Evolutionary conservation across 176 grass and related monocot species (phyloP).

Genomic region (Phyllostachys edulis): DNA sequence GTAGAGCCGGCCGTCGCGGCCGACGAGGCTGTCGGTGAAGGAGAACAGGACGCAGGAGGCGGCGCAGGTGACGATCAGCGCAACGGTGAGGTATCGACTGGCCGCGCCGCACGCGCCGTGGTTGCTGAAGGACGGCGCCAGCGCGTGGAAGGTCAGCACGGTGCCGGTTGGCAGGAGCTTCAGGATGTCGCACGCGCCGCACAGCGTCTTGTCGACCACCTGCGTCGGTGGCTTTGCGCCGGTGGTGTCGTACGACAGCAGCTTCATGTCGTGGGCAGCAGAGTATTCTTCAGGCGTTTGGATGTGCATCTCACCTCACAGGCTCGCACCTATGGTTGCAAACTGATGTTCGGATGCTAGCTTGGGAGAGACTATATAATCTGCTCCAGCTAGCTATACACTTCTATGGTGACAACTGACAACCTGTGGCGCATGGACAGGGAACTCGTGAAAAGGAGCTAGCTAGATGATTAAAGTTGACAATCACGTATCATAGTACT

Average conservation of each 20-base stretch:
- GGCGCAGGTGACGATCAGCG: constrained; percentile 30
- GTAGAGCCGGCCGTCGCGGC: constrained; percentile 46
- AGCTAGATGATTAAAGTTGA: neutral
- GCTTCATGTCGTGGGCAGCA: neutral
- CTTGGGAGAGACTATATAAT: neutral
- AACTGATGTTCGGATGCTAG: neutral
- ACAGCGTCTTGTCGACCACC: constrained; percentile 44
- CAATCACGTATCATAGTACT: neutral
- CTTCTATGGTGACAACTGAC: neutral
- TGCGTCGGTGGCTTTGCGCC: neutral
- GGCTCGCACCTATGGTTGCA: no score
- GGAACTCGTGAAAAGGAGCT: neutral
- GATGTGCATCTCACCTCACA: neutral
- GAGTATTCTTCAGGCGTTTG: neutral
- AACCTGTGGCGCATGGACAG: neutral
- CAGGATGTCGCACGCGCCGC: constrained; percentile 26
- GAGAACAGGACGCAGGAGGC: constrained; percentile 45
- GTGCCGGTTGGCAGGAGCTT: constrained; percentile 61
- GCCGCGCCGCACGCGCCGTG: constrained; percentile 39
- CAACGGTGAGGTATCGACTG: constrained; percentile 31
- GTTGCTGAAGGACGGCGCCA: constrained; percentile 65
- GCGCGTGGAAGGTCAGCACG: constrained; percentile 40
- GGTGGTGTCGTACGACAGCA: neutral
- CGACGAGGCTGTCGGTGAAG: constrained; percentile 58
- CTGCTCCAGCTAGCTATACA: neutral